Evolutionary conservation across 1,139 yeast species (phyloP).

Genomic region (Geotrichum candidum): DNA sequence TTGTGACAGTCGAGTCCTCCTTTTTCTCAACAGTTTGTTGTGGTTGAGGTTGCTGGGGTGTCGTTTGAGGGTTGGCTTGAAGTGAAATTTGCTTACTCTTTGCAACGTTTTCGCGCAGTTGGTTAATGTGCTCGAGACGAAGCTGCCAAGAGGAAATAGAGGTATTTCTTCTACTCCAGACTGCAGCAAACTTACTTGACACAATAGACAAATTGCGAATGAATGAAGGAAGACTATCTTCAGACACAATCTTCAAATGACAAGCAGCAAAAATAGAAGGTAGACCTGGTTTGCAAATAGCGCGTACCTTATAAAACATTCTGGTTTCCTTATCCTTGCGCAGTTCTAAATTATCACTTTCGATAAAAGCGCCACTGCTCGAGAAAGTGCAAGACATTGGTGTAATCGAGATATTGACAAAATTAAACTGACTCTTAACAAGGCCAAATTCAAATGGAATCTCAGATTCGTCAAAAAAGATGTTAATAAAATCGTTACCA

Average conservation of each 20-base stretch:
- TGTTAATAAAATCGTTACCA: slow-evolving; percentile 78
- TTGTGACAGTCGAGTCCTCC: slow-evolving; percentile 12
- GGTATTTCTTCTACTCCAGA: slow-evolving; percentile 58
- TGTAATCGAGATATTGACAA: slow-evolving; percentile 68
- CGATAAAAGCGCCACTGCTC: slow-evolving; percentile 7
- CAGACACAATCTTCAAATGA: slow-evolving; percentile 64
- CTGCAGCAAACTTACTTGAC: slow-evolving; percentile 67
- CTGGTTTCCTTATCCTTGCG: not conserved
- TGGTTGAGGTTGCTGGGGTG: not conserved
- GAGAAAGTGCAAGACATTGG: slow-evolving; percentile 45
- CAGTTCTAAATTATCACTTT: not conserved
- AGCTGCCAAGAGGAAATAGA: slow-evolving; percentile 62
- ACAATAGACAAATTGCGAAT: slow-evolving; percentile 62
- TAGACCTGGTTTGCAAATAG: slow-evolving; percentile 59
- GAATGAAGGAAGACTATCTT: slow-evolving; percentile 52
- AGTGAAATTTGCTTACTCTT: slow-evolving; percentile 22
- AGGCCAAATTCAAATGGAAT: slow-evolving; percentile 62
- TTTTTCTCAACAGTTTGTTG: slow-evolving; percentile 8
- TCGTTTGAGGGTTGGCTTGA: slow-evolving; percentile 6
- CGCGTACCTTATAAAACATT: slow-evolving; percentile 52
- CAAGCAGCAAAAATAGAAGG: slow-evolving; percentile 74
- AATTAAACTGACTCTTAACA: slow-evolving; percentile 74
- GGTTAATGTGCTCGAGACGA: slow-evolving; percentile 52
- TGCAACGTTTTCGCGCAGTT: slow-evolving; percentile 43
- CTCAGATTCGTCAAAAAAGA: slow-evolving; percentile 72